Conservation (phyloP, 441 rosid species). For the Daphne laureola region DNA sequence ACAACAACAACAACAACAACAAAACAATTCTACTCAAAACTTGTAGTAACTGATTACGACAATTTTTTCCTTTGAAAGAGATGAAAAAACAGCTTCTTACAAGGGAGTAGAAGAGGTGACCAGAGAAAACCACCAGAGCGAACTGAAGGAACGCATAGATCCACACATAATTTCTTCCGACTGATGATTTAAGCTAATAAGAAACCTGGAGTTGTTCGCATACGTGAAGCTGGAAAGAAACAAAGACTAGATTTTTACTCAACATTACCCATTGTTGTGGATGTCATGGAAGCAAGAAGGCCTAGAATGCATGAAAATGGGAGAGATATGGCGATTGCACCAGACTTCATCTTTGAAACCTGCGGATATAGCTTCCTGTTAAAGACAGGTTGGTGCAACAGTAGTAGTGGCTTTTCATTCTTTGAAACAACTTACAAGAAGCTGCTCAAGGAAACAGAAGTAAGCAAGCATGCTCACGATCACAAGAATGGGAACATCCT, state of each 20-base stretch:
- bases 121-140: constrained; percentile 55
- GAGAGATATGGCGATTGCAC: constrained; percentile 89
- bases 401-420: no score
- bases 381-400: constrained; percentile 4
- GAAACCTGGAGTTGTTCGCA: not conserved
- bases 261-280: constrained; percentile 82
- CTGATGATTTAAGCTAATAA: constrained; percentile 29
- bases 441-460: constrained; percentile 77
- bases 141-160: constrained; percentile 66
- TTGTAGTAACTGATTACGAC: not conserved
- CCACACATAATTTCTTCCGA: constrained; percentile 61
- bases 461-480: constrained; percentile 75
- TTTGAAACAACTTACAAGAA: constrained; percentile 38
- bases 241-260: not conserved
- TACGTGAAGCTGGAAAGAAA: not conserved
- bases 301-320: constrained; percentile 92
- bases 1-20: no score
- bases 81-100: constrained; percentile 28
- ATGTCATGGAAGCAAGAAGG: constrained; percentile 86
- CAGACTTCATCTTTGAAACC: constrained; percentile 72
- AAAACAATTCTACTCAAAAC: constrained; percentile 6
- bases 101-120: constrained; percentile 71
- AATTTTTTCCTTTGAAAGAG: not conserved
- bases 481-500: constrained; percentile 69
- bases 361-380: constrained; percentile 17